Percentiles rank a stretch among this genome's conserved stretches.
Conservation (phyloP, 73 alveolate species). For the Breviolum minutum region DNA sequence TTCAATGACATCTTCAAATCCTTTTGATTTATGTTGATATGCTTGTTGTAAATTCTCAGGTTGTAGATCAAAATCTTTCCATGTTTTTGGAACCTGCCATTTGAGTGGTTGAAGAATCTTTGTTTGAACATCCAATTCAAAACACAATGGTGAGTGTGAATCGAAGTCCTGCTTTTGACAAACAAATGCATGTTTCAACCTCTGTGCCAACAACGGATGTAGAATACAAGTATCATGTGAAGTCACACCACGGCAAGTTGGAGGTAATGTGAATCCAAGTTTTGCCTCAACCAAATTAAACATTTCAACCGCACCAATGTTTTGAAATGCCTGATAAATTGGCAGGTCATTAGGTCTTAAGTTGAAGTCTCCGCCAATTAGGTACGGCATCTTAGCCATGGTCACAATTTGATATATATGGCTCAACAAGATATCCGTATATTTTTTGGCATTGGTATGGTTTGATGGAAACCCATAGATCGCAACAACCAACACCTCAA, state of each 20-base stretch:
- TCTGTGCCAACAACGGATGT: neutral
- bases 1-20: neutral
- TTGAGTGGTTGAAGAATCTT: no score
- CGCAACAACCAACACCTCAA: neutral
- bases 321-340: neutral
- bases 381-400: neutral
- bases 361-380: neutral
- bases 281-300: neutral
- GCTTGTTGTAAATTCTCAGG: neutral
- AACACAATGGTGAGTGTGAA: neutral
- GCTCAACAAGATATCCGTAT: neutral
- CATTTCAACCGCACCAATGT: neutral
- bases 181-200: neutral
- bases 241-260: neutral
- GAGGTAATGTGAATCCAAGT: neutral
- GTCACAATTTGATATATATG: neutral
- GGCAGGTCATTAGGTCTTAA: neutral
- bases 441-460: neutral
- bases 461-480: neutral
- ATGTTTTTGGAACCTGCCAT: neutral
- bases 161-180: neutral
- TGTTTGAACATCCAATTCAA: neutral
- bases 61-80: neutral
- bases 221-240: neutral
- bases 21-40: neutral